phyloP scores from a whole-genome alignment of 1,284 basidiomycete genomes.

The Ustilago shanxiensis region DNA sequence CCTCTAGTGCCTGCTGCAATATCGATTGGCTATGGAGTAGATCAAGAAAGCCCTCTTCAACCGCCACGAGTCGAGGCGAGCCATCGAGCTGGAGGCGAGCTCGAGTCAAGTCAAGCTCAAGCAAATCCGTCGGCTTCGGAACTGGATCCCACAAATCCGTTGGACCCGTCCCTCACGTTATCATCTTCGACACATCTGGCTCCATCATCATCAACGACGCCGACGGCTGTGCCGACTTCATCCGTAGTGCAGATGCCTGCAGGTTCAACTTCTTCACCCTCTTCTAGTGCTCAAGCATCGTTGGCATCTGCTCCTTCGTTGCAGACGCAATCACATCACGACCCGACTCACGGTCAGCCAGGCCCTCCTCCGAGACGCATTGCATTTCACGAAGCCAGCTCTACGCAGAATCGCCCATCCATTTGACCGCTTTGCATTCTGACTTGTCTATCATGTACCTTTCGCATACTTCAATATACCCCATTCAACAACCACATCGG shows the following conservation, averaged over 20 bases:
- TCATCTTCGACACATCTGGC: neutral
- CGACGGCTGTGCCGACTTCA: neutral
- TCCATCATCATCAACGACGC: neutral
- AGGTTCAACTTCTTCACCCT: neutral
- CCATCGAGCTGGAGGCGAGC: neutral
- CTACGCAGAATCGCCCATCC: neutral
- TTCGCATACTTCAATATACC: constrained; percentile 5
- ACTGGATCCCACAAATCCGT: constrained; percentile 24
- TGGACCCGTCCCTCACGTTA: constrained; percentile 13
- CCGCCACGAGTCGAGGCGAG: neutral
- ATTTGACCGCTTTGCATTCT: neutral
- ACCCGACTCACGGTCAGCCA: neutral
- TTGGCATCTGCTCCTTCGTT: neutral
- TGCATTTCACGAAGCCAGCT: constrained; percentile 34
- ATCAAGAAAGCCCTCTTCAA: neutral
- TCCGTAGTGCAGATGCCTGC: neutral
- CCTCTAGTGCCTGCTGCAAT: neutral
- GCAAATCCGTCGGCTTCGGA: constrained; percentile 7
- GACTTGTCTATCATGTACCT: neutral
- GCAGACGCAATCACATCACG: neutral
- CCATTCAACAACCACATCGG: neutral
- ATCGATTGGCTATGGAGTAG: neutral
- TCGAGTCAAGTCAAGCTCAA: neutral
- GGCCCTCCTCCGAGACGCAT: constrained; percentile 33
- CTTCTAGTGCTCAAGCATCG: neutral